Conservation (phyloP, 495 filamentous ascomycete species). For the Aspergillus sclerotiicarbonarius region DNA sequence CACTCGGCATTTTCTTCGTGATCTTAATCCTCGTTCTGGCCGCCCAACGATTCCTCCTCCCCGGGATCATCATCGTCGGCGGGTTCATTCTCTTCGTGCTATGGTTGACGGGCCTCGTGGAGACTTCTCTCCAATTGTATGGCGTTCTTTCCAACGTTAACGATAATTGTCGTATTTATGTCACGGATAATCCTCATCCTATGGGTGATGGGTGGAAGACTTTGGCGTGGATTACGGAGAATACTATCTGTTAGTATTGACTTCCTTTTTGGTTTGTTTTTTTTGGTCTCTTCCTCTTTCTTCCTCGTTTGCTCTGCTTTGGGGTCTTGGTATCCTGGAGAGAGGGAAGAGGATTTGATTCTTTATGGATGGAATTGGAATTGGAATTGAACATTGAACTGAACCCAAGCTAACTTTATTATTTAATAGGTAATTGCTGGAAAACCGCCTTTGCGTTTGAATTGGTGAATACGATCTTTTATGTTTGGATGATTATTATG, state of each 20-base stretch:
- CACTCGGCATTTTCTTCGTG: constrained; percentile 73
- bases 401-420: too few species aligned
- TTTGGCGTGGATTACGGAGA: constrained; percentile 83
- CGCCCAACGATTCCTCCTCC: constrained; percentile 74
- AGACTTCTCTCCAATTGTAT: constrained; percentile 86
- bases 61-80: constrained; percentile 83
- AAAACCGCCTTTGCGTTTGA: constrained; percentile 62
- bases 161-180: constrained; percentile 74
- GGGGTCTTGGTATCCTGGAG: too few species aligned
- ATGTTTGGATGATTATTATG: constrained; percentile 95
- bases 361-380: neutral
- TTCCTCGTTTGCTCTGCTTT: neutral
- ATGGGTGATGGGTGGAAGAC: constrained; percentile 65
- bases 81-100: constrained; percentile 93
- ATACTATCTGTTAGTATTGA: constrained; percentile 70
- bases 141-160: constrained; percentile 72
- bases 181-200: constrained; percentile 51
- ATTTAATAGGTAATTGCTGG: constrained; percentile 56
- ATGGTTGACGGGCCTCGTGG: constrained; percentile 89
- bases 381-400: neutral
- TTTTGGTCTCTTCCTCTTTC: neutral
- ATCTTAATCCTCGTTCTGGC: constrained; percentile 69
- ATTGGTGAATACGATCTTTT: constrained; percentile 76
- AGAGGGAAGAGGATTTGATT: too few species aligned
- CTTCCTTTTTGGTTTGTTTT: constrained; percentile 2